These are phyloP conservation scores for Phyllosticta paracitricarpa DNA, from an alignment of 2,329 filamentous ascomycete species.

Conservation along the genomic window DNA sequence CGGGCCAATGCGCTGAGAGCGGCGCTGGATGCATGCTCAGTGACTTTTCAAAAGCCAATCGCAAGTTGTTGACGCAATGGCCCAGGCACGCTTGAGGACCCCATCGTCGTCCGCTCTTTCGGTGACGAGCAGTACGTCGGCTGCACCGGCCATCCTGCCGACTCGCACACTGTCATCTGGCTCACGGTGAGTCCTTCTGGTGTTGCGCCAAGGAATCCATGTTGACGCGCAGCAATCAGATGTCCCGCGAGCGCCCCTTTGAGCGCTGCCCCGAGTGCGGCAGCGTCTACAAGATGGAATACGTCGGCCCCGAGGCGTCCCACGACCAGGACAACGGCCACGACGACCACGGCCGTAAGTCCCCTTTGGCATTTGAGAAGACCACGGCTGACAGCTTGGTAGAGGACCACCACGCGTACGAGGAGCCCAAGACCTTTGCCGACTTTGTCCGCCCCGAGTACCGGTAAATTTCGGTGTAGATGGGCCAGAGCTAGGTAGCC, in stretches of 20 bases:
- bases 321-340: conserved; percentile 45
- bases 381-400: conserved; percentile 20
- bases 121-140: conserved; percentile 95
- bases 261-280: conserved; percentile 97
- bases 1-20: neutral
- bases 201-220: conserved; percentile 7
- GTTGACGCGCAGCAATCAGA: conserved; percentile 36
- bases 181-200: conserved; percentile 56
- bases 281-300: conserved; percentile 95
- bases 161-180: conserved; percentile 88
- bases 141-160: conserved; percentile 87
- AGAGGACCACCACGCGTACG: conserved; percentile 45
- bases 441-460: conserved; percentile 95
- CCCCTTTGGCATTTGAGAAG: conserved; percentile 1
- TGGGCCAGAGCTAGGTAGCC: neutral
- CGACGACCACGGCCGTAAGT: neutral
- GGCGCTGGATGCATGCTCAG: neutral
- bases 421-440: conserved; percentile 92
- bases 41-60: neutral
- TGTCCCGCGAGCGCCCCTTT: conserved; percentile 79
- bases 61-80: neutral
- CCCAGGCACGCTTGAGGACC: conserved; percentile 73
- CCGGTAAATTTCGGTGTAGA: conserved; percentile 47
- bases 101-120: conserved; percentile 80
- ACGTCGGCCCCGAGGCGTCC: conserved; percentile 77